A percentile compares a stretch with the other conserved stretches of the same genome.
phyloP scores from a whole-genome alignment of 495 filamentous ascomycete species.

The Annulohypoxylon nitens region DNA sequence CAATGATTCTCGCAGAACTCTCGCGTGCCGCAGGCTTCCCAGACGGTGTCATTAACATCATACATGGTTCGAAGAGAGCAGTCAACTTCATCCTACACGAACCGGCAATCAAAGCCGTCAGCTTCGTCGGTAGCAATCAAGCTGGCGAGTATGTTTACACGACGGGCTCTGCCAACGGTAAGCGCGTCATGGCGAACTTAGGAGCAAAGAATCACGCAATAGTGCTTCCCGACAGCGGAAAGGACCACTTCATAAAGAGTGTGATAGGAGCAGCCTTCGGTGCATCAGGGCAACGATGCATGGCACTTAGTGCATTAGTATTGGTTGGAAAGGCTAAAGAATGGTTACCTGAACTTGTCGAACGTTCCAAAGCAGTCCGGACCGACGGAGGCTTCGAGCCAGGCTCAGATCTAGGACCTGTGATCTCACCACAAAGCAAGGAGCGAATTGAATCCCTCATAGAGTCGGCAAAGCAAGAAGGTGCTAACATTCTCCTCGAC shows the following conservation, averaged over 20 bases:
- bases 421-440: conserved; percentile 92
- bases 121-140: conserved; percentile 96
- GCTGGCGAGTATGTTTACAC: conserved; percentile 97
- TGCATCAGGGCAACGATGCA: conserved; percentile 96
- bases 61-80: conserved; percentile 90
- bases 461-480: conserved; percentile 87
- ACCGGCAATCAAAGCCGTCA: conserved; percentile 96
- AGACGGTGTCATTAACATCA: conserved; percentile 91
- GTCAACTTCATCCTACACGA: conserved; percentile 99
- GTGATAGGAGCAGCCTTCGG: conserved; percentile 96
- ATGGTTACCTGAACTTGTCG: conserved; percentile 92
- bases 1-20: conserved; percentile 97
- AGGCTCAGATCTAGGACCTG: conserved; percentile 92
- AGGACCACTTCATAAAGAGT: conserved; percentile 97
- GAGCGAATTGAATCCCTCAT: conserved; percentile 93
- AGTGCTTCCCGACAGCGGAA: conserved; percentile 95
- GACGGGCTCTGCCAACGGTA: conserved; percentile 90
- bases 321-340: conserved; percentile 94
- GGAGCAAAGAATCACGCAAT: conserved; percentile 99
- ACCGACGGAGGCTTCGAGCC: conserved; percentile 96
- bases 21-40: conserved; percentile 95
- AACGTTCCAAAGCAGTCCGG: conserved; percentile 85
- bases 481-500: conserved; percentile 92
- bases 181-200: conserved; percentile 93
- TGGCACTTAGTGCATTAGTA: conserved; percentile 94